These are phyloP conservation scores for Hypoxylon lienhwacheense DNA, from an alignment of 495 filamentous ascomycete species.

Conservation along the genomic window DNA sequence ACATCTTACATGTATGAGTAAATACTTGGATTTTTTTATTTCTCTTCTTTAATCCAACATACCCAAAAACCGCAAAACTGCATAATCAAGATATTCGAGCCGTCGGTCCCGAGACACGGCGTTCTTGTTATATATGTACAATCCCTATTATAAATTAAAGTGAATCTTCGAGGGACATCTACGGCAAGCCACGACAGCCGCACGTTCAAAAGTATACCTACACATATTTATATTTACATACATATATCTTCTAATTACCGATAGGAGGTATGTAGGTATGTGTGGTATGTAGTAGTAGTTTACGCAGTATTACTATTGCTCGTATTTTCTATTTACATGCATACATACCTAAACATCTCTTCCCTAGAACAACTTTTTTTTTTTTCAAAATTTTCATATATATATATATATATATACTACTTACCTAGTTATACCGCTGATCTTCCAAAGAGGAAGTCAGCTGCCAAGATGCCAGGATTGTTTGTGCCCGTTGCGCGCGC, in stretches of 20 bases:
- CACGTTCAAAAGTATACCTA: no score
- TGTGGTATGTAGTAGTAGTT: no score
- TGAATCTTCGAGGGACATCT: conserved; percentile 14
- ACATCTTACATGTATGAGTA: neutral
- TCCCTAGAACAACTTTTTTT: no score
- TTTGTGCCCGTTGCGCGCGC: conserved; percentile 26
- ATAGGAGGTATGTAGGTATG: neutral
- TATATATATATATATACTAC: conserved; percentile 22
- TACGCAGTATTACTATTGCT: conserved; percentile 37
- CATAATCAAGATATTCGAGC: conserved; percentile 5
- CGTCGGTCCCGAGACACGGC: conserved; percentile 32
- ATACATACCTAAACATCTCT: neutral
- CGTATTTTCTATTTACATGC: conserved; percentile 30
- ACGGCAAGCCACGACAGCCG: conserved; percentile 18
- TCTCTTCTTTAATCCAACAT: conserved; percentile 13
- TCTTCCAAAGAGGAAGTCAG: conserved; percentile 36
- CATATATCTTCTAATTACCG: no score
- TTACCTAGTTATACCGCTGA: conserved; percentile 22
- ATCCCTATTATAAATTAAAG: conserved; percentile 7
- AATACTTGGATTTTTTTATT: conserved; percentile 1
- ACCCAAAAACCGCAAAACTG: conserved; percentile 17
- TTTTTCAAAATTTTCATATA: no score
- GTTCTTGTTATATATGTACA: conserved; percentile 15
- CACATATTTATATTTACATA: no score
- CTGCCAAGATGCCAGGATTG: conserved; percentile 44